Evolutionary conservation across 2,329 filamentous ascomycete species (phyloP).

Genomic region (Huntiella bhutanensis): DNA sequence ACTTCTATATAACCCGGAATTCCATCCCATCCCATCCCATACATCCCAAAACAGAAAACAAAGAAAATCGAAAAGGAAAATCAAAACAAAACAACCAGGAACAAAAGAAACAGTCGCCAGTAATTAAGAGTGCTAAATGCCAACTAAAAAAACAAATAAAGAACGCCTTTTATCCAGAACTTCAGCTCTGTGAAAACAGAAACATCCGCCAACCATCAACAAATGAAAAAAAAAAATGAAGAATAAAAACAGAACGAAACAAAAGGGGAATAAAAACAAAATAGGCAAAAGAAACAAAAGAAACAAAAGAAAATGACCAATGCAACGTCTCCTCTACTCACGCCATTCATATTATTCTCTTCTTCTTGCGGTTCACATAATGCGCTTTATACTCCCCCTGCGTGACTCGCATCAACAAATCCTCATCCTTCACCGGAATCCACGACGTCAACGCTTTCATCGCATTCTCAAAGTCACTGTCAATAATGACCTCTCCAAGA

Average conservation of each 20-base stretch:
- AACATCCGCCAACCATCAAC: neutral
- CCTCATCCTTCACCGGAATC: slow-evolving; percentile 86
- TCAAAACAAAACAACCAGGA: neutral
- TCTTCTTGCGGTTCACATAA: slow-evolving; percentile 10
- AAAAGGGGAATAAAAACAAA: neutral
- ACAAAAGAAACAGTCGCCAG: neutral
- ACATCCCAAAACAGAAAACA: neutral
- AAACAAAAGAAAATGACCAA: neutral
- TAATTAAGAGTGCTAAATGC: neutral
- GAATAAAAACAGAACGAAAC: slow-evolving; percentile 1
- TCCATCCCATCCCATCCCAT: neutral
- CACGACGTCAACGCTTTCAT: slow-evolving; percentile 95
- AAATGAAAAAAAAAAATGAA: neutral
- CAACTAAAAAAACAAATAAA: neutral
- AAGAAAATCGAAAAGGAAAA: neutral
- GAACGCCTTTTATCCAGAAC: neutral
- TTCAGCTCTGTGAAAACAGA: slow-evolving; percentile 1
- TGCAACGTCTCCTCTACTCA: neutral
- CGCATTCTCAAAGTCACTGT: slow-evolving; percentile 89
- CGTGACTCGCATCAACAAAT: slow-evolving; percentile 78
- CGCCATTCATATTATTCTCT: slow-evolving; percentile 3
- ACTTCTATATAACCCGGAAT: too few relatives aligned
- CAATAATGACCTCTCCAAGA: slow-evolving; percentile 69
- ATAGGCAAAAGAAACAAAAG: neutral
- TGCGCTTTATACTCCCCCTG: slow-evolving; percentile 61